Percentiles rank a stretch among this genome's conserved stretches.
Conservation (phyloP, 2,329 filamentous ascomycete genomes). For the Aureobasidium namibiae region DNA sequence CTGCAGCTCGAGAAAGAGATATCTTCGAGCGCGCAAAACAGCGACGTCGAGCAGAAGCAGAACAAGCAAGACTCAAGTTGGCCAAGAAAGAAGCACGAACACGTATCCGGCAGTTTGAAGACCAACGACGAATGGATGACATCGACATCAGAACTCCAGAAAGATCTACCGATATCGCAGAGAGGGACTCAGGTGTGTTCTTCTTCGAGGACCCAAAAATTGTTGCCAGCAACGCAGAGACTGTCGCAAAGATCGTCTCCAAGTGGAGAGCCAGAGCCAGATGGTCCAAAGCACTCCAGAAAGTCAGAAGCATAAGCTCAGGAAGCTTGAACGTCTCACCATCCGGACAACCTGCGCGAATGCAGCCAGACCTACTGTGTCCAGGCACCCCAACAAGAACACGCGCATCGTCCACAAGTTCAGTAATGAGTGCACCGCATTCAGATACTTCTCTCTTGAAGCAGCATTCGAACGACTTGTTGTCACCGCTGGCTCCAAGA, state of each 20-base stretch:
- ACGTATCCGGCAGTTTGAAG: not conserved
- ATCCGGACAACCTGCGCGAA: not conserved
- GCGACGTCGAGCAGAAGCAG: not conserved
- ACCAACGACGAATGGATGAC: not conserved
- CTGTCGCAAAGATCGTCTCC: not conserved
- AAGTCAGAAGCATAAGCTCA: not conserved
- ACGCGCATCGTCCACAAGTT: not conserved
- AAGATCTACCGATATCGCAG: not conserved
- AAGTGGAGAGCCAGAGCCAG: not conserved
- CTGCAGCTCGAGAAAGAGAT: not conserved
- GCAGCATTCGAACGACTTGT: not conserved
- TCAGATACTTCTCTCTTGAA: not conserved
- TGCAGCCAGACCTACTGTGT: not conserved
- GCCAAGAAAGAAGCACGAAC: not conserved
- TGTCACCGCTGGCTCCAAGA: not conserved
- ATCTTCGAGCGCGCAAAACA: not conserved
- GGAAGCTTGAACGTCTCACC: not conserved
- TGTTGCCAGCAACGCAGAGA: not conserved
- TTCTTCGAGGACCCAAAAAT: not conserved
- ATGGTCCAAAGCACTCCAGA: not conserved
- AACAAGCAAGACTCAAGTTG: constrained; percentile 6
- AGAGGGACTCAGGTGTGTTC: not conserved
- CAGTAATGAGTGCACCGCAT: not conserved
- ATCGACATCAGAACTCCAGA: not conserved
- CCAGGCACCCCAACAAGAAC: not conserved